These are phyloP conservation scores for Nothophaeocryptopus gaeumannii DNA, from an alignment of 2,329 filamentous ascomycete genomes.

Conservation along the genomic window DNA sequence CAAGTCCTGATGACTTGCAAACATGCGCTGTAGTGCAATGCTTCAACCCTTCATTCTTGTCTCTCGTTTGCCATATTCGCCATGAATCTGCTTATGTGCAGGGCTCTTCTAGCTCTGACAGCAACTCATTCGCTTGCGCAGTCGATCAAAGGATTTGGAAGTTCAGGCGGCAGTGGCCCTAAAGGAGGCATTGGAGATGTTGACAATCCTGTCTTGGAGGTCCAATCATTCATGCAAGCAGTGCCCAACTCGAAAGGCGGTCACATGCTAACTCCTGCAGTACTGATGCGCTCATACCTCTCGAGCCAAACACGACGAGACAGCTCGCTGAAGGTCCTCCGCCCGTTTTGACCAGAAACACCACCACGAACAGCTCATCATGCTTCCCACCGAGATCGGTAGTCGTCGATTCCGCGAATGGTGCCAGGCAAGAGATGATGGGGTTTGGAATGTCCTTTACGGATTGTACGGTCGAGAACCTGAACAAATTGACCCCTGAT, in stretches of 20 bases:
- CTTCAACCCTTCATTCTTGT: no score
- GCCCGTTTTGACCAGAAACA: slow-evolving; percentile 14
- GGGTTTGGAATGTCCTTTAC: slow-evolving; percentile 42
- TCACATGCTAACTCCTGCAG: slow-evolving; percentile 3
- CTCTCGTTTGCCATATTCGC: no score
- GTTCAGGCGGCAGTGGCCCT: slow-evolving; percentile 20
- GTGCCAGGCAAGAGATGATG: slow-evolving; percentile 31
- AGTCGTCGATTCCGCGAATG: slow-evolving; percentile 19
- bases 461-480: slow-evolving; percentile 38
- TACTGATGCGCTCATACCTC: slow-evolving; percentile 25
- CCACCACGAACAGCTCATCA: not conserved
- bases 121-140: slow-evolving; percentile 9
- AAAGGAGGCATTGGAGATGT: slow-evolving; percentile 24
- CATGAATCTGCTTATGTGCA: no score
- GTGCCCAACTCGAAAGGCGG: not conserved
- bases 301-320: slow-evolving; percentile 21
- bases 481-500: slow-evolving; percentile 34
- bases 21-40: no score
- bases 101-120: not conserved
- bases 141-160: slow-evolving; percentile 22
- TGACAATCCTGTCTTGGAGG: slow-evolving; percentile 19
- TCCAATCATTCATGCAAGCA: slow-evolving; percentile 20
- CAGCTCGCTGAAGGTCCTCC: slow-evolving; percentile 21
- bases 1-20: no score
- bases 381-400: slow-evolving; percentile 9